phyloP scores from a whole-genome alignment of 345 rosid genomes.

The Odontarrhena argentea region DNA sequence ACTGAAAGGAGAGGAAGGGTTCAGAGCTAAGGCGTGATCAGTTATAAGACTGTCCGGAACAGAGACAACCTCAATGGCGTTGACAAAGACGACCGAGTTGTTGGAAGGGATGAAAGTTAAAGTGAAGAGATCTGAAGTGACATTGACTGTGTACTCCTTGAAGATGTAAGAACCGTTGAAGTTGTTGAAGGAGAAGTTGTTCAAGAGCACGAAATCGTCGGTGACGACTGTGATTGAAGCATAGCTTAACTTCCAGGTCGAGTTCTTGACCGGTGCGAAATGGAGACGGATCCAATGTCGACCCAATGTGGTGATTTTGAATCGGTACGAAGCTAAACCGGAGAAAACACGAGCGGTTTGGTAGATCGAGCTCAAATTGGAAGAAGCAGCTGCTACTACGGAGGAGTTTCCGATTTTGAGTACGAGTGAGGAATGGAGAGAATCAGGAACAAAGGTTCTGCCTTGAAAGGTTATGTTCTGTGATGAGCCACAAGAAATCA shows the following conservation, averaged over 20 bases:
- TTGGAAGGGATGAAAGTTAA: constrained; percentile 72
- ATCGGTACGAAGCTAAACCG: constrained; percentile 65
- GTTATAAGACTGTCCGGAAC: constrained; percentile 75
- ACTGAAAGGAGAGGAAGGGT: constrained; percentile 56
- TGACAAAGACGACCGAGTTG: constrained; percentile 78
- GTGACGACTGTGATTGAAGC: constrained; percentile 67
- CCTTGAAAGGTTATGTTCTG: constrained; percentile 68
- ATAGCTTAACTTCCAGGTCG: constrained; percentile 58
- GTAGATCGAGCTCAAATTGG: constrained; percentile 64
- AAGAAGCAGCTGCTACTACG: constrained; percentile 30
- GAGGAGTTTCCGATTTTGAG: constrained; percentile 61
- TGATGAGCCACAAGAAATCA: constrained; percentile 84
- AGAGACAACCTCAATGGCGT: constrained; percentile 92
- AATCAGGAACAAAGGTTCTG: constrained; percentile 80
- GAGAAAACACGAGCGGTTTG: constrained; percentile 84
- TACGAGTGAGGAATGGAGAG: constrained; percentile 54
- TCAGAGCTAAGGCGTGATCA: constrained; percentile 69
- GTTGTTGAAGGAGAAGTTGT: constrained; percentile 76
- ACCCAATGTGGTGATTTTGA: constrained; percentile 64
- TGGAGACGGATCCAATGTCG: constrained; percentile 99
- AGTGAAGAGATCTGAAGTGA: constrained; percentile 64
- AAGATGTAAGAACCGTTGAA: constrained; percentile 59
- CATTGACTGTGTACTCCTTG: constrained; percentile 90
- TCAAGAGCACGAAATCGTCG: constrained; percentile 83
- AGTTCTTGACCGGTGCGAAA: constrained; percentile 64